Conservation (phyloP, 2,329 filamentous ascomycete species). For the Zasmidium cellare region DNA sequence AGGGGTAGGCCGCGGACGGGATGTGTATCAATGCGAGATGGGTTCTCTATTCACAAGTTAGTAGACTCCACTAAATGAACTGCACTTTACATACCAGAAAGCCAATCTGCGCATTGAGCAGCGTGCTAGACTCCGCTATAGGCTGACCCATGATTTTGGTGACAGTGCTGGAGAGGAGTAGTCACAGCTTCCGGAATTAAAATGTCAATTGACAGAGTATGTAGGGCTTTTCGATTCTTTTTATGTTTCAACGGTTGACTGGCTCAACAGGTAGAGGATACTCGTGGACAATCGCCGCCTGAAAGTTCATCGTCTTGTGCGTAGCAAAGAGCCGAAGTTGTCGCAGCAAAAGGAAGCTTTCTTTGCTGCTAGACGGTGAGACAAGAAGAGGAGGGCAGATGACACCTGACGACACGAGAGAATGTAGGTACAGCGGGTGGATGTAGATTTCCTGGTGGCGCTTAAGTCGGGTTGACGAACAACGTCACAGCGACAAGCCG, state of each 20-base stretch:
- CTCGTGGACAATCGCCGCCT: conserved; percentile 23
- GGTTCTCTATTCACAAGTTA: conserved; percentile 65
- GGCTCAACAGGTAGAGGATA: conserved; percentile 31
- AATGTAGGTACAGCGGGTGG: no score
- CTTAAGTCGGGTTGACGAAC: conserved; percentile 2
- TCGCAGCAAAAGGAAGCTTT: neutral
- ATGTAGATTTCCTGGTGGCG: conserved; percentile 4
- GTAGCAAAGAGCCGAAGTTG: neutral
- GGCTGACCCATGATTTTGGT: conserved; percentile 23
- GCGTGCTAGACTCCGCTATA: conserved; percentile 40
- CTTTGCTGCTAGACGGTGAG: neutral
- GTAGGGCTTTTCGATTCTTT: conserved; percentile 10
- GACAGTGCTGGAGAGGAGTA: neutral
- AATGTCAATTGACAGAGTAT: conserved; percentile 4
- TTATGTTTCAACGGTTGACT: conserved; percentile 29
- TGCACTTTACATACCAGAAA: conserved; percentile 43
- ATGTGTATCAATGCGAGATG: conserved; percentile 88
- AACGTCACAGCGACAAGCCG: conserved; percentile 18
- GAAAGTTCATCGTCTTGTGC: conserved; percentile 29
- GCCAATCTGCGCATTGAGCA: conserved; percentile 51
- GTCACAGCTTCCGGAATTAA: neutral
- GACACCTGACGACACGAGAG: neutral
- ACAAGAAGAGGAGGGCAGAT: neutral
- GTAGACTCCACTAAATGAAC: neutral
- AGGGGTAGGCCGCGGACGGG: conserved; percentile 72